phyloP scores from a whole-genome alignment of 139 green algal genomes.

The Edaphochlamys debaryana region DNA sequence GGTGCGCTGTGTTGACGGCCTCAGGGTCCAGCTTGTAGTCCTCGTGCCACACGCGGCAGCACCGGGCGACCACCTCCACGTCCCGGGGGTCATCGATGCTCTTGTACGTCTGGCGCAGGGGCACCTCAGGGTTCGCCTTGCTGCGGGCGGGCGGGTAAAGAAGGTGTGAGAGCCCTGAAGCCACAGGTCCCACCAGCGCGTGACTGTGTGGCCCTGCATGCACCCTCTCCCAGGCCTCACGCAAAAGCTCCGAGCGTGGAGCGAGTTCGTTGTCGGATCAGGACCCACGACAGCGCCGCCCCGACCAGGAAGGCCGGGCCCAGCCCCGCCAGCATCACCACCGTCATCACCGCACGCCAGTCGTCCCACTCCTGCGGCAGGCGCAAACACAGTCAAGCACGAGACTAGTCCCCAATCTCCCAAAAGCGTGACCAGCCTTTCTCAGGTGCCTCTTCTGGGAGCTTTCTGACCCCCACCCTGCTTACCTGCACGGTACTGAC shows the following conservation, averaged over 20 bases:
- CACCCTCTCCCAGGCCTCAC: too few species aligned
- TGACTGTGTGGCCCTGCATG: too few species aligned
- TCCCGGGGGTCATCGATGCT: conserved; percentile 10
- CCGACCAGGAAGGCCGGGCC: neutral
- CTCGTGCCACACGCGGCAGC: neutral
- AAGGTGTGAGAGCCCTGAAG: too few species aligned
- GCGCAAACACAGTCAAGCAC: too few species aligned
- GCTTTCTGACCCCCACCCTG: too few species aligned
- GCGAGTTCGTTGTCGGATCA: neutral
- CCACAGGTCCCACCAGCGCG: too few species aligned
- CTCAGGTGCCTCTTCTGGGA: too few species aligned
- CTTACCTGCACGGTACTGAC: too few species aligned
- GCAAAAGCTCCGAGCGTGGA: neutral
- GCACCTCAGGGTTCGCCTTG: neutral
- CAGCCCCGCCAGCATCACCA: conserved; percentile 15
- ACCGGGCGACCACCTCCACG: conserved; percentile 19
- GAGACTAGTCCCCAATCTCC: neutral
- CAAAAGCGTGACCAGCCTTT: too few species aligned
- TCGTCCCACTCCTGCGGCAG: too few species aligned
- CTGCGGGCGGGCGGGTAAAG: neutral
- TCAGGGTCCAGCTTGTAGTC: neutral
- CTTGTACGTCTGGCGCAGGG: neutral
- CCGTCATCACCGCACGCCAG: conserved; percentile 29
- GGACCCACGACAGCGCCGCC: neutral
- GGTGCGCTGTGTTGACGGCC: neutral